phyloP scores from a whole-genome alignment of 441 rosid genomes.

The Macaranga tanarius region DNA sequence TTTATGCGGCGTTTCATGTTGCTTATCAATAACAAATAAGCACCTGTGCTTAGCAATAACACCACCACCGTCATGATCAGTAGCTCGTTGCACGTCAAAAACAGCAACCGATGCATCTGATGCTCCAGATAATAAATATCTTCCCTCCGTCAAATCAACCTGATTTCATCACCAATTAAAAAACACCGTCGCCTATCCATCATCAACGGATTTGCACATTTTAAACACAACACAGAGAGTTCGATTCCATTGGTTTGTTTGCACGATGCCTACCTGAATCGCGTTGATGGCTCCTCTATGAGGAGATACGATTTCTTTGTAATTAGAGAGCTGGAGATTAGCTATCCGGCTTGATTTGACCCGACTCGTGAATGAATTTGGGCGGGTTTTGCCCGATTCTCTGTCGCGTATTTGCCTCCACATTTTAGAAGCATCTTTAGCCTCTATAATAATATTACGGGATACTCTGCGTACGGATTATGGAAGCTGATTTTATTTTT shows the following conservation, averaged over 20 bases:
- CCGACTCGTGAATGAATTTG: slow-evolving; percentile 57
- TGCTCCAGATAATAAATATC: slow-evolving; percentile 76
- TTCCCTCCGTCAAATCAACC: slow-evolving; percentile 91
- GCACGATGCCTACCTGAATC: slow-evolving; percentile 52
- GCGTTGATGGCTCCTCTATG: slow-evolving; percentile 87
- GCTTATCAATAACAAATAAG: slow-evolving; percentile 69
- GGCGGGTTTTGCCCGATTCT: slow-evolving; percentile 72
- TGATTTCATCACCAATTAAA: slow-evolving; percentile 40
- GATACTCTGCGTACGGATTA: neutral
- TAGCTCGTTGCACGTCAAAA: slow-evolving; percentile 65
- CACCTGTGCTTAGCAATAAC: slow-evolving; percentile 68
- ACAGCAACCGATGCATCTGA: slow-evolving; percentile 87
- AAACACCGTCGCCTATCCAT: too few relatives aligned
- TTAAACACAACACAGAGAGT: too few relatives aligned
- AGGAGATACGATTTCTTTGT: slow-evolving; percentile 76
- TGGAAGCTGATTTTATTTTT: neutral
- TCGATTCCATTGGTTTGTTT: neutral
- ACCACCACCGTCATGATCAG: slow-evolving; percentile 61
- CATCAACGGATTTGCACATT: too few relatives aligned
- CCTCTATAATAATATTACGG: slow-evolving; percentile 14
- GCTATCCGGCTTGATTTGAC: slow-evolving; percentile 56
- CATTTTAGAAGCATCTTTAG: slow-evolving; percentile 89
- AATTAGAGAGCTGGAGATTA: slow-evolving; percentile 69
- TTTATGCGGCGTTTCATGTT: slow-evolving; percentile 70
- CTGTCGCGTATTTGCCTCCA: slow-evolving; percentile 78